A percentile compares a stretch with the other conserved stretches of the same genome.
Conservation (phyloP, 192 early-diverging fungal genomes). For the Coemansia sp. region DNA sequence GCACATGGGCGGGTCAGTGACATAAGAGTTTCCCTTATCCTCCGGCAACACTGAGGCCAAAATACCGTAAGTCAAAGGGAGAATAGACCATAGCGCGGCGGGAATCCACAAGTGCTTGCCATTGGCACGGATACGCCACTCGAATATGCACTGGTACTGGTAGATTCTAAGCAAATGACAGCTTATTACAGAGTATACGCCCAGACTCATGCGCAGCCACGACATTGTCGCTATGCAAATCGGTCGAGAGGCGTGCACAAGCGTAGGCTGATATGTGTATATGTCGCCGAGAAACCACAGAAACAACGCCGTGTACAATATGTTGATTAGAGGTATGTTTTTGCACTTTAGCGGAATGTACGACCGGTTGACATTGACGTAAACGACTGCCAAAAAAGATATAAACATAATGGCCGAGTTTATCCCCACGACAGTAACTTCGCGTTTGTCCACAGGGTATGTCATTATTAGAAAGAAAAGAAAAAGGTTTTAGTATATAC, state of each 20-base stretch:
- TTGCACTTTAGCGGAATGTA: conserved; percentile 51
- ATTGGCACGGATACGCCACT: conserved; percentile 28
- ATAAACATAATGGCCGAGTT: conserved; percentile 28
- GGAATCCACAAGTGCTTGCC: conserved; percentile 35
- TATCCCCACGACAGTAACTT: conserved; percentile 35
- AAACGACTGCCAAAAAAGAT: conserved; percentile 19
- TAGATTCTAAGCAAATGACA: conserved; percentile 43
- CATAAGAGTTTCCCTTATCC: conserved; percentile 11
- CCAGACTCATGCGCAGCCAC: conserved; percentile 49
- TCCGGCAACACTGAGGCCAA: conserved; percentile 35
- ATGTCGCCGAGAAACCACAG: conserved; percentile 51
- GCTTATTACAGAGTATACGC: conserved; percentile 30
- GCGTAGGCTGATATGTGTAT: conserved; percentile 39
- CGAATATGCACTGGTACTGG: conserved; percentile 46
- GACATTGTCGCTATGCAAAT: conserved; percentile 44
- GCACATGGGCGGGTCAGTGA: conserved; percentile 25
- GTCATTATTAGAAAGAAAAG: neutral
- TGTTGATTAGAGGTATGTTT: conserved; percentile 47
- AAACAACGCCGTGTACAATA: conserved; percentile 24
- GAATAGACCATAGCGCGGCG: neutral
- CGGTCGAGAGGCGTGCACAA: conserved; percentile 25
- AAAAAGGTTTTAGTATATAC: neutral
- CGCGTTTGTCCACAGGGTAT: conserved; percentile 21
- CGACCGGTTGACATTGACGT: conserved; percentile 35
- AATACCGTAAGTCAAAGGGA: conserved; percentile 30